Evolutionary conservation across 2,329 filamentous ascomycete genomes (phyloP).

Genomic region (Trichoderma simmonsii): DNA sequence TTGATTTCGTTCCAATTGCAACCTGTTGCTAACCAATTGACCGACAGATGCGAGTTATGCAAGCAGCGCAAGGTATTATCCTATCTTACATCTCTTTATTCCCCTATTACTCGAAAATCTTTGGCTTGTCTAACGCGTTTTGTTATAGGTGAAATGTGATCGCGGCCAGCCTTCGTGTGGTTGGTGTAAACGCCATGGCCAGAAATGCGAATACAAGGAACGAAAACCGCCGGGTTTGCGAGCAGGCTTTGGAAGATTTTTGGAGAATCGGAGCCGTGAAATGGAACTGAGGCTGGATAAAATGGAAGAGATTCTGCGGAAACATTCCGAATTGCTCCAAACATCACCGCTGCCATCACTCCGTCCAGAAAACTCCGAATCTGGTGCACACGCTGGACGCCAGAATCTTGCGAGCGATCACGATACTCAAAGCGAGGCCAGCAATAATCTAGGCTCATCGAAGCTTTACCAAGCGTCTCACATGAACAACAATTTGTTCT

Average conservation of each 20-base stretch:
- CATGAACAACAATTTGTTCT: conserved; percentile 51
- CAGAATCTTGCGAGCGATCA: conserved; percentile 54
- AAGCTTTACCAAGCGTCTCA: conserved; percentile 52
- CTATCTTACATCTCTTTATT: background rate
- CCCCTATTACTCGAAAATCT: background rate
- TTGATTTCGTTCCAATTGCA: background rate
- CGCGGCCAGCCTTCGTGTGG: conserved; percentile 69
- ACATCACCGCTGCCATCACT: conserved; percentile 41
- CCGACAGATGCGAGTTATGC: conserved; percentile 68
- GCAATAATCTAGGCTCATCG: conserved; percentile 46
- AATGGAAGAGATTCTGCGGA: conserved; percentile 62
- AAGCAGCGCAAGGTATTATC: conserved; percentile 73
- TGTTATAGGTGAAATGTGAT: conserved; percentile 65
- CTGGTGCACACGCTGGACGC: conserved; percentile 49
- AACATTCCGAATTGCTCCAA: conserved; percentile 65
- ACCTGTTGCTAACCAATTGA: background rate
- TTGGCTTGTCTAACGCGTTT: conserved; percentile 17
- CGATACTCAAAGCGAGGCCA: conserved; percentile 51
- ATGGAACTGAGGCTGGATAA: conserved; percentile 48
- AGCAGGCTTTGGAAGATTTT: conserved; percentile 68
- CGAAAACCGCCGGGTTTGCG: conserved; percentile 64
- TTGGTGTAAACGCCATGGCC: conserved; percentile 64
- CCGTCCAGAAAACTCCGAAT: conserved; percentile 33
- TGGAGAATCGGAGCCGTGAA: conserved; percentile 57
- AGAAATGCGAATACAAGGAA: conserved; percentile 65